phyloP scores from a whole-genome alignment of 2,329 filamentous ascomycete species.

The Torrubiella hemipterigena region DNA sequence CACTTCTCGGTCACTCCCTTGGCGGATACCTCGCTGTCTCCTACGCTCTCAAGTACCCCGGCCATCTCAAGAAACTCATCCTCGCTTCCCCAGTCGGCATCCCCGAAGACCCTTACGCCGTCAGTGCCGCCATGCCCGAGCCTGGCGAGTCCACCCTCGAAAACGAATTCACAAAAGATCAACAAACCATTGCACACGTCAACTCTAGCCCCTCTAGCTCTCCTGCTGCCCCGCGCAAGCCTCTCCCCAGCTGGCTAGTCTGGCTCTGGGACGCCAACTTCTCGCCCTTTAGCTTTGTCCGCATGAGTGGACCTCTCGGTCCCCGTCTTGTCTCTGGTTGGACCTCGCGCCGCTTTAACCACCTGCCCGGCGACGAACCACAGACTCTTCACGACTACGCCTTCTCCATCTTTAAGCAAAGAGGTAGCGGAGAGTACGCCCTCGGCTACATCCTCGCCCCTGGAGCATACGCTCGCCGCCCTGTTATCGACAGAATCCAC shows the following conservation, averaged over 20 bases:
- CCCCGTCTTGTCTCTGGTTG: conserved; percentile 89
- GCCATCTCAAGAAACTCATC: conserved; percentile 88
- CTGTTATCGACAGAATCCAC: conserved; percentile 77
- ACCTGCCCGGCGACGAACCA: conserved; percentile 69
- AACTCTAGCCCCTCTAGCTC: conserved; percentile 17
- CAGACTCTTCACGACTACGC: conserved; percentile 84
- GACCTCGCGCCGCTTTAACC: conserved; percentile 86
- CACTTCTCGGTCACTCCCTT: conserved; percentile 81
- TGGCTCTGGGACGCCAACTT: conserved; percentile 97
- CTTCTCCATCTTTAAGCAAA: conserved; percentile 86
- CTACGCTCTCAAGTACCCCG: conserved; percentile 93
- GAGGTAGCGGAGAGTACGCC: conserved; percentile 87
- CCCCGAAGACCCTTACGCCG: conserved; percentile 85
- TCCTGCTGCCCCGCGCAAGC: conserved; percentile 31
- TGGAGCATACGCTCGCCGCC: conserved; percentile 80
- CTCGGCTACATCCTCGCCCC: conserved; percentile 87
- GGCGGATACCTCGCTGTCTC: conserved; percentile 92
- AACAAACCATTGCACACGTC: conserved; percentile 25
- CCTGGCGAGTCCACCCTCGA: conserved; percentile 59
- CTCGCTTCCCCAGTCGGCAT: conserved; percentile 90
- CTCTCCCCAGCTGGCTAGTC: conserved; percentile 72
- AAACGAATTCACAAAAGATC: conserved; percentile 71
- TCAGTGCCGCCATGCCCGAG: conserved; percentile 69
- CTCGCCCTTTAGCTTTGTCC: conserved; percentile 84
- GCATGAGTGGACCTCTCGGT: conserved; percentile 78